Base-by-base conservation (phyloP, 2,329 filamentous ascomycete genomes). In the Aspergillus carbonarius region DNA sequence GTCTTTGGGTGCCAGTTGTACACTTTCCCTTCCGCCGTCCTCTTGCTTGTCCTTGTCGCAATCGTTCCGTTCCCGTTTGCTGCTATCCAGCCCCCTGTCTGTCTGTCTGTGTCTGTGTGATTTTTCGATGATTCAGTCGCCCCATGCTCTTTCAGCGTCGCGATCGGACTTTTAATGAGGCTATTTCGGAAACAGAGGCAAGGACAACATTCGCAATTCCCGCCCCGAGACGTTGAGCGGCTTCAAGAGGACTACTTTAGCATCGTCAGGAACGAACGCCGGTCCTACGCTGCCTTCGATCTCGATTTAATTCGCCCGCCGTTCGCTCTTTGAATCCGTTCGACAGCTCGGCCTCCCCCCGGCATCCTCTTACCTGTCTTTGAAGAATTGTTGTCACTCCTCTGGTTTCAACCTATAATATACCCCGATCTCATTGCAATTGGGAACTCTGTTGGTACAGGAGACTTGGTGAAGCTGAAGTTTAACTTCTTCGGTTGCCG, bases 71-170 rank as follows among this genome's bases (percentile, higher is more conserved):
- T 60, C 55, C 30, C 47, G 34, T 52, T 56, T 52, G 51, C 56
- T 59, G 50, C 51, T 48, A 55, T 55, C 59, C 50, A 56, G 58
- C 58, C 57, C 61, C 62, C 57, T 63, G 49, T 61, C 63, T 58
- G 56, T 58, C 27, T 60, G 30, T 46, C 51, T 63, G 50, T 60
- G 63, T 58, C 54, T 57, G 23, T 60, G 34, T 46, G 49, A 59
- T 60, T 65, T 46, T 60, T 61, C 52, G 42, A 59, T 54, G 46
- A 58, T 54, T 18, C 23, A 44, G 15, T 30, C 23, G 37, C 37
- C 20, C 51, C 56, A 66, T 67, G 61, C 59, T 63, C 55, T 58
- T 59, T 56, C 55, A 39, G 52, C 56, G 54, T 56, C 52, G 44
- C 55, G 59, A 48, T 62, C 60, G 52, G 53, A 54, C 30, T 47